phyloP scores from a whole-genome alignment of 805 yeast genomes.

The Vanderwaltozyma verrucispora region DNA sequence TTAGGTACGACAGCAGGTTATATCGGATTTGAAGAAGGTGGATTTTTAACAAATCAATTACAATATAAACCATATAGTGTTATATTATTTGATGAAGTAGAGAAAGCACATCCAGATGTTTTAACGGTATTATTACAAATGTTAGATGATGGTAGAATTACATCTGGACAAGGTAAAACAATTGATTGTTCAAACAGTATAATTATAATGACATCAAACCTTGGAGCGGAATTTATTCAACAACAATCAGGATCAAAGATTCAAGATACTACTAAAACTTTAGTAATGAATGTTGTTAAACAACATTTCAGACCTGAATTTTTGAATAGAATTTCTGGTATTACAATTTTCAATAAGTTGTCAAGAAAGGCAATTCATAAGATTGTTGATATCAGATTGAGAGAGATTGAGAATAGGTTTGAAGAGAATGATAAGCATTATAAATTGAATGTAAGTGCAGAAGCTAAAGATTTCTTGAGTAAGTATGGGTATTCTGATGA shows the following conservation, averaged over 20 bases:
- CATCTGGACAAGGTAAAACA: conserved; percentile 88
- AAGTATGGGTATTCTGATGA: conserved; percentile 84
- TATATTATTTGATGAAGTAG: conserved; percentile 93
- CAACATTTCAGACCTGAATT: conserved; percentile 96
- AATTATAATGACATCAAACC: conserved; percentile 91
- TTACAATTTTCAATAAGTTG: conserved; percentile 85
- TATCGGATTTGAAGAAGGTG: conserved; percentile 97
- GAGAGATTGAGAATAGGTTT: conserved; percentile 80
- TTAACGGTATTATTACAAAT: conserved; percentile 84
- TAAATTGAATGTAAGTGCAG: conserved; percentile 58
- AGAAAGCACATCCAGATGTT: conserved; percentile 97
- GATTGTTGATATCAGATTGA: conserved; percentile 77
- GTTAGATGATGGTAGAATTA: conserved; percentile 92
- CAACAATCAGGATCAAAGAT: conserved; percentile 55
- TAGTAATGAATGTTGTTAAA: conserved; percentile 76
- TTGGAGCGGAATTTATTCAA: conserved; percentile 87
- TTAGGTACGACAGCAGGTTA: conserved; percentile 97
- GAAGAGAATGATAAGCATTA: conserved; percentile 73
- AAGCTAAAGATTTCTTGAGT: conserved; percentile 74
- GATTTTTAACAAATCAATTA: conserved; percentile 85
- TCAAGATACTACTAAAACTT: conserved; percentile 55
- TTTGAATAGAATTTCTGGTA: conserved; percentile 88
- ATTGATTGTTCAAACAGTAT: conserved; percentile 89
- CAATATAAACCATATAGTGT: conserved; percentile 92
- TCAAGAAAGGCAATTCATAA: conserved; percentile 85